phyloP scores from a whole-genome alignment of 1,284 basidiomycete genomes.

The Gomphus sp. region DNA sequence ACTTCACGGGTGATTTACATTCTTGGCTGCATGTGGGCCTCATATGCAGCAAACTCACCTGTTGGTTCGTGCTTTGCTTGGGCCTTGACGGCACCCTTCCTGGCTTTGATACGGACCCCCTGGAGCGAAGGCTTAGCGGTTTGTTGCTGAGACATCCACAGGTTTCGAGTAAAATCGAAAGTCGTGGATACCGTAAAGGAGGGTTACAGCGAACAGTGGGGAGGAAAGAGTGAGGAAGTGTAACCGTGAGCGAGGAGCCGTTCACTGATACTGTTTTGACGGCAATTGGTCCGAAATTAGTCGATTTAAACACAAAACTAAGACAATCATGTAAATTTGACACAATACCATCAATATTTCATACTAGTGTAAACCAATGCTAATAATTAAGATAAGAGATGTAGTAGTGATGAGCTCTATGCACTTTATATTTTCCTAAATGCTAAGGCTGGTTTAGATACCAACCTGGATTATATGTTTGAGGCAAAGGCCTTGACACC shows the following conservation, averaged over 20 bases:
- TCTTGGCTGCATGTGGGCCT: not conserved
- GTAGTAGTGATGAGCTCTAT: no score
- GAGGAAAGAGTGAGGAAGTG: conserved; percentile 5
- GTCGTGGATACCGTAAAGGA: conserved; percentile 6
- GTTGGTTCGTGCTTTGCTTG: conserved; percentile 84
- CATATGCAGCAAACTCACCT: conserved; percentile 27
- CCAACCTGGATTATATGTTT: conserved; percentile 7
- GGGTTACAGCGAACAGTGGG: not conserved
- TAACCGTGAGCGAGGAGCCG: not conserved
- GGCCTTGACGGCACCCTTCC: conserved; percentile 81
- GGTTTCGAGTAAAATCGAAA: conserved; percentile 21
- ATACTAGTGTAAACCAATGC: not conserved
- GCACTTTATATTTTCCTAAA: no score
- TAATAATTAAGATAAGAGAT: not conserved
- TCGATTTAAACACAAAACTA: not conserved
- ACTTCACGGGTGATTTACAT: conserved; percentile 33
- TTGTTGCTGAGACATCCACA: conserved; percentile 84
- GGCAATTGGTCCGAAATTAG: not conserved
- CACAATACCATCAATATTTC: no score
- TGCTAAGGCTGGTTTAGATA: not conserved
- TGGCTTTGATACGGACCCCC: conserved; percentile 82
- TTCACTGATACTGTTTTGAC: not conserved
- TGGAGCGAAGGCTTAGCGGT: conserved; percentile 77
- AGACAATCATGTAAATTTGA: not conserved
- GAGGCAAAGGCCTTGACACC: not conserved